These are phyloP conservation scores for Russula foetens DNA, from an alignment of 768 basidiomycete genomes.

Conservation along the genomic window DNA sequence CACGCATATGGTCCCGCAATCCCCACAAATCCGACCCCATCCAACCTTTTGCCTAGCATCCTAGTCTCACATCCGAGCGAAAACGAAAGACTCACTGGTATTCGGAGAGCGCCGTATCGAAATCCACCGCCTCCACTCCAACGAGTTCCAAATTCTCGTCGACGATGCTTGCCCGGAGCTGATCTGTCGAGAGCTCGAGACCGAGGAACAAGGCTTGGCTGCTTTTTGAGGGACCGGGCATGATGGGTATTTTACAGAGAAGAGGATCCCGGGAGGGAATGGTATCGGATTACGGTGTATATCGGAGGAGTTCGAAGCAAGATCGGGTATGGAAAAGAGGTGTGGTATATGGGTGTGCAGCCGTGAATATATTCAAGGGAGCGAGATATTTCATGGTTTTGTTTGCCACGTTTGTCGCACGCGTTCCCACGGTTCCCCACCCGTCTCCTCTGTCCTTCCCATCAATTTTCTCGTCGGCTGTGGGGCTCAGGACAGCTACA, in stretches of 20 bases:
- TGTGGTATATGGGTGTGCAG: not conserved
- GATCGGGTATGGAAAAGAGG: not conserved
- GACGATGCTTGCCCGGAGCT: conserved; percentile 74
- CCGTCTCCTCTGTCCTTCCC: no score
- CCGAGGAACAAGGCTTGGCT: conserved; percentile 66
- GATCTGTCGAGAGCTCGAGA: conserved; percentile 78
- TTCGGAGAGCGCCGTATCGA: conserved; percentile 71
- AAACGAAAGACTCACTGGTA: conserved; percentile 55
- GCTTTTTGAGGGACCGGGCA: conserved; percentile 29
- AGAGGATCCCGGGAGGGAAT: not conserved
- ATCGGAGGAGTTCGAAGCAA: not conserved
- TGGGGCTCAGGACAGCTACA: no score
- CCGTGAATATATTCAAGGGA: not conserved
- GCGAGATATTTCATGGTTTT: not conserved
- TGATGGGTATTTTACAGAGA: not conserved
- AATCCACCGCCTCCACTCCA: conserved; percentile 76
- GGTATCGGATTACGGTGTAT: not conserved
- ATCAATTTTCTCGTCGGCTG: no score
- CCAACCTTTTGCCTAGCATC: not conserved
- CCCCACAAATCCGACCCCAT: not conserved
- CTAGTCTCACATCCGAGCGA: not conserved
- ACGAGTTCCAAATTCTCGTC: conserved; percentile 78
- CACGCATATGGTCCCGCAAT: not conserved
- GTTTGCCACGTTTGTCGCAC: no score
- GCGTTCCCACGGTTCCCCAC: no score